These are phyloP conservation scores for Penicillium sp. DNA, from an alignment of 2,329 filamentous ascomycete species.

Conservation along the genomic window DNA sequence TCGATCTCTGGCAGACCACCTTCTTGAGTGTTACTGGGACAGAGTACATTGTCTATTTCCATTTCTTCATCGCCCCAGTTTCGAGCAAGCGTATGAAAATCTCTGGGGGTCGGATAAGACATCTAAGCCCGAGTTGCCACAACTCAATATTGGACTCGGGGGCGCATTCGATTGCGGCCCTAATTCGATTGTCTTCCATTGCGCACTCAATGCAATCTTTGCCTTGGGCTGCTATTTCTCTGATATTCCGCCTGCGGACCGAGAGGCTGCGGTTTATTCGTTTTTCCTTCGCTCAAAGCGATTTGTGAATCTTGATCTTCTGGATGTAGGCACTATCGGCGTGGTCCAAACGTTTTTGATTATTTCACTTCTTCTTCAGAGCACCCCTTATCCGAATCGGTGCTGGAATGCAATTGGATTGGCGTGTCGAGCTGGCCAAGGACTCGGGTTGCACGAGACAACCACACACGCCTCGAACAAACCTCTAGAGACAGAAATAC, in stretches of 20 bases:
- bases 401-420: conserved; percentile 48
- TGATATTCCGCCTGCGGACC: conserved; percentile 30
- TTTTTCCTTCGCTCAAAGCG: conserved; percentile 39
- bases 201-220: conserved; percentile 46
- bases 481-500: conserved; percentile 39
- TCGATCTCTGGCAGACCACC: conserved; percentile 42
- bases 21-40: conserved; percentile 42
- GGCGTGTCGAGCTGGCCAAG: conserved; percentile 43
- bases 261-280: conserved; percentile 27
- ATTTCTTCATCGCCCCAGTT: conserved; percentile 44
- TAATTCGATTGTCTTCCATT: conserved; percentile 42
- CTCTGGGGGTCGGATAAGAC: conserved; percentile 36
- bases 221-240: conserved; percentile 44
- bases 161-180: conserved; percentile 31
- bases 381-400: conserved; percentile 41
- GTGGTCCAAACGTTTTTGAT: conserved; percentile 45
- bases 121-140: conserved; percentile 15
- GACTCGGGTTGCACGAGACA: conserved; percentile 42
- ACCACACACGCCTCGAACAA: conserved; percentile 13
- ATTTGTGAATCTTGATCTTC: conserved; percentile 39
- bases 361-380: conserved; percentile 41
- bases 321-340: conserved; percentile 40
- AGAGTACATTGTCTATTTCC: conserved; percentile 46
- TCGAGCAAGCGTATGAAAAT: conserved; percentile 41
- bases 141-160: conserved; percentile 37